phyloP scores from a whole-genome alignment of 1,139 yeast genomes.

The Candida sp. region DNA sequence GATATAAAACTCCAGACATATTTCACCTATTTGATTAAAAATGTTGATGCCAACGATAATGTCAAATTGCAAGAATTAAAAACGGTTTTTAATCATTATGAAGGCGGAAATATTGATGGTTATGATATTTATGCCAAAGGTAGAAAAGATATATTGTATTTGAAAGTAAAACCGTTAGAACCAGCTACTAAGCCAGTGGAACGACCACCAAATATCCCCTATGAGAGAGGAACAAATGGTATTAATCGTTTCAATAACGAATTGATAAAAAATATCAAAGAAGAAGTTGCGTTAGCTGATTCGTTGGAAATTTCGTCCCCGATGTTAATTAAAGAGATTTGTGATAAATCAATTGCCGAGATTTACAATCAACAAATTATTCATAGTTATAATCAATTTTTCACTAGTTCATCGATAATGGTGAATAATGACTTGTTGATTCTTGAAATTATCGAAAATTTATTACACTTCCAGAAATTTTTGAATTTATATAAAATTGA shows the following conservation, averaged over 20 bases:
- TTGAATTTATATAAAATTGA: conserved; percentile 10
- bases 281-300: conserved; percentile 40
- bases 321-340: conserved; percentile 17
- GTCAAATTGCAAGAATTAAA: conserved; percentile 8
- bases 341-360: conserved; percentile 20
- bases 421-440: conserved; percentile 31
- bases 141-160: conserved; percentile 43
- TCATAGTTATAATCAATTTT: conserved; percentile 12
- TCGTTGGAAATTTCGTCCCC: conserved; percentile 14
- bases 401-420: conserved; percentile 8
- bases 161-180: conserved; percentile 33
- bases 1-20: conserved; percentile 41
- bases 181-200: conserved; percentile 34
- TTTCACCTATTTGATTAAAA: conserved; percentile 18
- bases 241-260: conserved; percentile 55
- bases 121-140: conserved; percentile 38
- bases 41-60: conserved; percentile 6
- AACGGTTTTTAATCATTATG: conserved; percentile 45
- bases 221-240: conserved; percentile 64
- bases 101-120: conserved; percentile 9
- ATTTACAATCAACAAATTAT: conserved; percentile 15
- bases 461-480: conserved; percentile 19
- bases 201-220: conserved; percentile 38
- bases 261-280: conserved; percentile 44
- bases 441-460: conserved; percentile 43